Conservation (phyloP, 495 filamentous ascomycete species). For the Xylaria palmicola region DNA sequence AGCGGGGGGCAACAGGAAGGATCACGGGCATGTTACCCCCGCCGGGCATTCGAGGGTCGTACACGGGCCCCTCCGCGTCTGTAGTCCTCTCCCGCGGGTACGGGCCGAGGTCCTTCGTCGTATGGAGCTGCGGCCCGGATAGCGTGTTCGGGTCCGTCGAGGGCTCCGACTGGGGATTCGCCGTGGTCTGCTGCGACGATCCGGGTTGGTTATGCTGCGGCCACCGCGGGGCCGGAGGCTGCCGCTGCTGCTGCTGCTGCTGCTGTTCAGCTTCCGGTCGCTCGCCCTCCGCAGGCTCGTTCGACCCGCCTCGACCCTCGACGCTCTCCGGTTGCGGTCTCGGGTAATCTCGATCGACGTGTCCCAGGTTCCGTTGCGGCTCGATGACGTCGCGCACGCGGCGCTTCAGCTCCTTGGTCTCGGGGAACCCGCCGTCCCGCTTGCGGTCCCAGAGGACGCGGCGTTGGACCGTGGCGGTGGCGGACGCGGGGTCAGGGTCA, state of each 20-base stretch:
- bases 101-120: neutral
- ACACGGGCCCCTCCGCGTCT: slow-evolving; percentile 13
- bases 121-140: neutral
- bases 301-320: neutral
- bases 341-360: slow-evolving; percentile 62
- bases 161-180: too few relatives aligned
- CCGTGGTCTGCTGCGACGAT: neutral
- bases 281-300: neutral
- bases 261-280: neutral
- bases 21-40: neutral
- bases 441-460: slow-evolving; percentile 84
- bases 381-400: slow-evolving; percentile 82
- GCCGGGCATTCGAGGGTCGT: slow-evolving; percentile 9
- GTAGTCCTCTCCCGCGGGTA: neutral
- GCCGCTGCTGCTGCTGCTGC: neutral
- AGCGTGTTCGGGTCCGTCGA: too few relatives aligned
- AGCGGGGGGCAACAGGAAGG: neutral
- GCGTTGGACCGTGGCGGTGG: slow-evolving; percentile 17
- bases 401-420: slow-evolving; percentile 87
- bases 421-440: slow-evolving; percentile 84
- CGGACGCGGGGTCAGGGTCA: too few relatives aligned
- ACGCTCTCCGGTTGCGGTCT: neutral
- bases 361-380: slow-evolving; percentile 74
- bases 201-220: neutral
- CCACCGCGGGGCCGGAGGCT: neutral